These are phyloP conservation scores for Tetradesmus obliquus DNA, from an alignment of 139 green algal species.

Conservation along the genomic window DNA sequence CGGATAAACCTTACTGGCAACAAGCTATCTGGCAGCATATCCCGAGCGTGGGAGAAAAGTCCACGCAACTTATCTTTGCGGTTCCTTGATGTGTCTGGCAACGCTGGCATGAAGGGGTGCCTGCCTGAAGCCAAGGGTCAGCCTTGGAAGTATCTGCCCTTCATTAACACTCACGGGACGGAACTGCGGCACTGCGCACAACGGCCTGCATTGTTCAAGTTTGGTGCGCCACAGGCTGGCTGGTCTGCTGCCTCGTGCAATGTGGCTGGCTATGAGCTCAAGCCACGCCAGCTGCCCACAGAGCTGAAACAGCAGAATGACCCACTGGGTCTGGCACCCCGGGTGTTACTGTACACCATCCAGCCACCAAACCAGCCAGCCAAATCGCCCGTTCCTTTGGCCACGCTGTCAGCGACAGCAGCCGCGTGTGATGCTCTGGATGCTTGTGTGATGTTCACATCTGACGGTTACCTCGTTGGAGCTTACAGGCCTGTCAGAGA, in stretches of 20 bases:
- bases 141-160: neutral
- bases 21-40: neutral
- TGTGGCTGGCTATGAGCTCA: neutral
- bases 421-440: neutral
- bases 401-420: neutral
- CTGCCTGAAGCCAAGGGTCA: neutral
- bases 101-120: neutral
- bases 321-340: no score
- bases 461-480: neutral
- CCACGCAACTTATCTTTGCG: neutral
- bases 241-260: neutral
- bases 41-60: neutral
- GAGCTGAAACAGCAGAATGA: neutral
- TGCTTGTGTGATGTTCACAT: neutral
- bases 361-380: neutral
- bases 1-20: neutral
- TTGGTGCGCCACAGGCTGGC: neutral
- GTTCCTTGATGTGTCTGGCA: neutral
- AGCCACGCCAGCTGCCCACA: neutral
- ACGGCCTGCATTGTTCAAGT: neutral
- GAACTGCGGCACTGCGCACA: neutral
- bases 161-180: neutral
- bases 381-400: neutral
- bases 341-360: neutral
- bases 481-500: neutral